Evolutionary conservation across 2,329 filamentous ascomycete species (phyloP), one percentile per base, ranked within the genome.

Genomic region (Sclerotinia trifoliorum): DNA sequence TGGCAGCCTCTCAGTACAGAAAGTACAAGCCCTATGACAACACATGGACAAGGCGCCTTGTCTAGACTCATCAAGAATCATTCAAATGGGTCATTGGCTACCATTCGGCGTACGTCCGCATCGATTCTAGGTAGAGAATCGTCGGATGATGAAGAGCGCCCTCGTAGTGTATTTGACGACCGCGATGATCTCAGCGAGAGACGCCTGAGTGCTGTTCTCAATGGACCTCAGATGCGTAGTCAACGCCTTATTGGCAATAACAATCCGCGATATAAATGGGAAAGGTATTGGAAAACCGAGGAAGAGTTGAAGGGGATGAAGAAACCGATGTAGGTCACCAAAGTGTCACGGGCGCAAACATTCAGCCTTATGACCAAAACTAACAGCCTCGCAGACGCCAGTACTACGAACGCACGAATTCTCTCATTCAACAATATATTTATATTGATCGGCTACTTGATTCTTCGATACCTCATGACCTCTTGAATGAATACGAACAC

Each of bases 361-460:
- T 67, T 6, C 32, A 63, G 49, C 55, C 55, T 57, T 68, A 52
- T 52, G 39, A 71, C 66, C 66, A 51, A 68, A 44, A 65, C 72
- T 75, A 32, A 75, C 58, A 8, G 21, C 39, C n/a, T 52, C 11
- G 55, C 26, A 90, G 87, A 70, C 90, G 93, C 58, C 77, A 89
- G 75, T 97, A 97, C 80, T 96, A 98, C 77, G 90, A 96, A 81
- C 88, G 92, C 55, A 94, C 89, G 77, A 98, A 98, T 80, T 88
- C 89, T 73, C 83, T 97, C 55, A 88, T 98, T 69, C 91, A 95
- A 78, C 91, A 96, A 78, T 98, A 97, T 78, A 84, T 96, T 71
- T 97, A 96, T 78, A 97, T 97, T 74, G 94, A 97, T 80, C 87
- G 90, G 65, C 83, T 98, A 68, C 85, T 98, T 70, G 93, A 97